These are phyloP conservation scores for Neurospora sp. DNA, from an alignment of 2,329 filamentous ascomycete species.

Conservation along the genomic window DNA sequence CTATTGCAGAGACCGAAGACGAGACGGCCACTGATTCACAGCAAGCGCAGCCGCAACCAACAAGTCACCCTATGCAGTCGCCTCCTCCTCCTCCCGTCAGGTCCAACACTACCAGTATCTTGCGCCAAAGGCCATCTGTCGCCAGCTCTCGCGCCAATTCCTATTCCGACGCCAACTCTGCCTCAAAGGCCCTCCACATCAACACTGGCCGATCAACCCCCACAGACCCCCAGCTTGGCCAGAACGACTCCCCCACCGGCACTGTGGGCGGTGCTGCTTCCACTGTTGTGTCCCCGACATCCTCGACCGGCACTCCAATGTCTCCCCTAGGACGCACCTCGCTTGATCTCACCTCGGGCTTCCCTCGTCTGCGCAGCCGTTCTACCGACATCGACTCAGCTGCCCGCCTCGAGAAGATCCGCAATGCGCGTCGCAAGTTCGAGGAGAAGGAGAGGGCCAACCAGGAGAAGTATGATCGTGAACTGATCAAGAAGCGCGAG, in stretches of 20 bases:
- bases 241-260: constrained; percentile 27
- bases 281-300: constrained; percentile 17
- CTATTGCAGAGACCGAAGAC: constrained; percentile 44
- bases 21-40: constrained; percentile 19
- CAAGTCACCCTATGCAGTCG: constrained; percentile 17
- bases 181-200: constrained; percentile 26
- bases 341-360: constrained; percentile 41
- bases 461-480: constrained; percentile 52
- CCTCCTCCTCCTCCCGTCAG: constrained; percentile 19
- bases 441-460: constrained; percentile 52
- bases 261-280: constrained; percentile 18
- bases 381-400: constrained; percentile 46
- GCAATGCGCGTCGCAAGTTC: constrained; percentile 52
- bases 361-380: constrained; percentile 47
- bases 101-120: constrained; percentile 18
- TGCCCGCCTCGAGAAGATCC: constrained; percentile 46
- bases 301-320: constrained; percentile 30
- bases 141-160: constrained; percentile 31
- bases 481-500: constrained; percentile 48
- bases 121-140: constrained; percentile 27
- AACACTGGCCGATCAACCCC: constrained; percentile 26
- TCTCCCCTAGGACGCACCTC: constrained; percentile 46
- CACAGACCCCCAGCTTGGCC: constrained; percentile 27
- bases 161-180: constrained; percentile 26
- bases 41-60: constrained; percentile 16